These are phyloP conservation scores for Arachis hypogaea DNA, from an alignment of 306 rosid species.

Conservation along the genomic window DNA sequence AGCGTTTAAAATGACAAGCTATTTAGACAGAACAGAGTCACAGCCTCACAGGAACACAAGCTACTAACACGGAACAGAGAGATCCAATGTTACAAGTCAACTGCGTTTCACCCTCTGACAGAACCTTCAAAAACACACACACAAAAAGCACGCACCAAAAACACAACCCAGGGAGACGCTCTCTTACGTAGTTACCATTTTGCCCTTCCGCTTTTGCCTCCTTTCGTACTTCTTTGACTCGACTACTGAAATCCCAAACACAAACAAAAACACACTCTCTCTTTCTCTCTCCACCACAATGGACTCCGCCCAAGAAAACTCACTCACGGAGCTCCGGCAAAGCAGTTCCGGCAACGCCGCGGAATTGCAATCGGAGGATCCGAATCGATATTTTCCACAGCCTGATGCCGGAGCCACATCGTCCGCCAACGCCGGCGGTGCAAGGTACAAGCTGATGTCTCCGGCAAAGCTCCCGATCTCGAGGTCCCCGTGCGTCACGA, in stretches of 20 bases:
- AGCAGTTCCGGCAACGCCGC: background rate
- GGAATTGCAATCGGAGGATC: slow-evolving; percentile 40
- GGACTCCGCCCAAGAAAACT: slow-evolving; percentile 46
- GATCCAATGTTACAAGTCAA: slow-evolving; percentile 62
- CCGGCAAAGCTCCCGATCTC: slow-evolving; percentile 99
- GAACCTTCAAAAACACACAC: slow-evolving; percentile 26
- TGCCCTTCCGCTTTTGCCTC: slow-evolving; percentile 46
- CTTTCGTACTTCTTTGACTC: slow-evolving; percentile 23
- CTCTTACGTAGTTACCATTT: slow-evolving; percentile 45
- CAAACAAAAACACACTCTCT: background rate
- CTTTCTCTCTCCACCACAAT: slow-evolving; percentile 23
- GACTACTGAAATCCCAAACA: background rate
- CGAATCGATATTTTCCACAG: slow-evolving; percentile 32
- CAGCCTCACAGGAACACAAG: too few relatives aligned
- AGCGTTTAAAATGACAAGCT: too few relatives aligned
- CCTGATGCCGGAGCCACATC: slow-evolving; percentile 3
- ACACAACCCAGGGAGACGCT: background rate
- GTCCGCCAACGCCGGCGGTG: slow-evolving; percentile 37
- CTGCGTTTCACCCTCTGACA: slow-evolving; percentile 43
- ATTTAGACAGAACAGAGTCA: too few relatives aligned
- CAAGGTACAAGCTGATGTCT: slow-evolving; percentile 89
- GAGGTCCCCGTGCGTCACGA: slow-evolving; percentile 74
- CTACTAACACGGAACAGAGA: background rate
- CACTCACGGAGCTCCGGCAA: slow-evolving; percentile 41
- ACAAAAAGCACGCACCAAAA: background rate